Base-by-base conservation (phyloP, 2,329 filamentous ascomycete species). In the Gaeumannomyces sp. region DNA sequence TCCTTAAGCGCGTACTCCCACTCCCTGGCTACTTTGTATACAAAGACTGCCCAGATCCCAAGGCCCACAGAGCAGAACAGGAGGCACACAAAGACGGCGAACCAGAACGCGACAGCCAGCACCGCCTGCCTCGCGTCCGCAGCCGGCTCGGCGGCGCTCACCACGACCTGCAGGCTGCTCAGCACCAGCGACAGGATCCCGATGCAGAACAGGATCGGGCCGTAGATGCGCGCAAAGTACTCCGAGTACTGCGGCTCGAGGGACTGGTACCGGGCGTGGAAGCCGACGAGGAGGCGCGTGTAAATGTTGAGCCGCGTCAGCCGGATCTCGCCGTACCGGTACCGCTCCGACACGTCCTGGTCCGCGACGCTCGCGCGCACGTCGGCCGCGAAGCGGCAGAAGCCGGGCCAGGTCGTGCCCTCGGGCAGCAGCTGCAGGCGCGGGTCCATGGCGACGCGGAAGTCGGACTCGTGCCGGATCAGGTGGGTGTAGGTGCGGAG, bases 271-370 rank as follows among this genome's bases (percentile, higher is more conserved):
- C 53, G 53, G 7, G 53, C 25, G 53, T n/a, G 22, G 2, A n/a
- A 4, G 53, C 53, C 53, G 53, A 57, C 27, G 22, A 57, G 7
- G 53, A 57, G 27, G 53, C 53, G 53, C 53, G 22, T 3, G 53
- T 28, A 57, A 4, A 57, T 1, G 64, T 62, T 29, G 45, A 65
- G 60, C 7, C 64, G 60, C 50, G 45, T 50, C 38, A 65, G 50
- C 4, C 64, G 64, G 31, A 65, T 22, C 64, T 65, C 59, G 31
- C 64, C 64, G 50, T 65, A 65, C 50, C 19, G 56, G 60, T 62
- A 65, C 29, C 64, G 60, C 45, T 13, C 27, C n/a, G 50, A n/a
- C 7, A 62, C 60, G 11, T 59, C 31, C 22, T 5, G 1, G 29
- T 59, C 50, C 22, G 13, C 4, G 13, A 50, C 16, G 22, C 4